Evolutionary conservation across 306 rosid species (phyloP), one percentile per base, ranked within the genome.

Genomic region (Luffa aegyptiaca): DNA sequence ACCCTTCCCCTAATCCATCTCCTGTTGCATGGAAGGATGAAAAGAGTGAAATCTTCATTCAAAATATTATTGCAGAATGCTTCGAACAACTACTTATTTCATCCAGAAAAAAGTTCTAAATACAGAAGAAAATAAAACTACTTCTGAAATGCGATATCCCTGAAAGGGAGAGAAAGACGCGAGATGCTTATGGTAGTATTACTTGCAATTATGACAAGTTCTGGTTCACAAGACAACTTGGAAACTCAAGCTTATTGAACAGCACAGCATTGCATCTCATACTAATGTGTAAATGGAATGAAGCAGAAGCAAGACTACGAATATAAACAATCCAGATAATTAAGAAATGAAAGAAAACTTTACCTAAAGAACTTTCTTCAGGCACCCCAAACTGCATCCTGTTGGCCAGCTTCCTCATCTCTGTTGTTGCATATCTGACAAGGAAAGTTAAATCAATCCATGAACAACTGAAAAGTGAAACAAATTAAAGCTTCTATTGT

Each of bases 291-390:
- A 46, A 72, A 20, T 16, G 13, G 44, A 76, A 76, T 41, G 2
- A 55, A 76, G 80, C 35, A 18, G 12, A 76, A 53, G 35, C 65
- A 75, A 33, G 33, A 35, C 44, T 73, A 14, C 0, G 8, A 45
- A 33, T 53, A 35, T 5, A 8, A 37, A 10, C 57, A 13, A 6
- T 71, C 75, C 20, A 39, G 77, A 72, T 20, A 26, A 20, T 48
- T 20, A 4, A 71, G 51, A 35, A 58, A 35, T 14, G 10, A 55
- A 77, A 31, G 53, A 75, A 79, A 68, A 70, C 55, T 58, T 84
- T 89, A 93, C 98, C 97, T 81, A 95, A 81, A 59, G 98, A 92
- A 79, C 98, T 95, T 90, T 95, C 97, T 85, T 95, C 98, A 57
- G 97, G 98, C 63, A 93, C 57, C 59, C 98, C 98, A 86, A 92